A percentile compares a stretch with the other conserved stretches of the same genome.
phyloP scores from a whole-genome alignment of 139 green algal genomes.

The Picochlorum sp. region DNA sequence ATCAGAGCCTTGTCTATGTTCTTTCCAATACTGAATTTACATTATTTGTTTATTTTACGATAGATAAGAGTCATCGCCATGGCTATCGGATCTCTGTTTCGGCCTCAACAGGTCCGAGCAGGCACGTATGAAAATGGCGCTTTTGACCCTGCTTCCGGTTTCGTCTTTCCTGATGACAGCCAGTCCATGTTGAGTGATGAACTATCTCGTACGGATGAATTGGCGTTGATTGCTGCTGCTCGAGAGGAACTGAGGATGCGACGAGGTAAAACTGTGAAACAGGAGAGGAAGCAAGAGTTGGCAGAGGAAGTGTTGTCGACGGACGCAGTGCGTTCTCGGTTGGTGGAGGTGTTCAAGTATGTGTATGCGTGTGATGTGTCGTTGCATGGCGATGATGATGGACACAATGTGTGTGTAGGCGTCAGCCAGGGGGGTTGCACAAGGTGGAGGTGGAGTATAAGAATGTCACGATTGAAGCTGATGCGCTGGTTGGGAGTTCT shows the following conservation, averaged over 20 bases:
- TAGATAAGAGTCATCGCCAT: too few relatives aligned
- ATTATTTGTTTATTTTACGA: too few relatives aligned
- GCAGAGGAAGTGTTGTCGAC: background rate
- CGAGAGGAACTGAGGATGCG: background rate
- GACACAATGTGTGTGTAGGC: background rate
- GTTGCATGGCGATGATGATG: background rate
- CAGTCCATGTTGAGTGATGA: background rate
- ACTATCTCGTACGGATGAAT: background rate
- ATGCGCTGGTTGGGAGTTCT: conserved; percentile 51
- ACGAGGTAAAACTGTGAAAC: background rate
- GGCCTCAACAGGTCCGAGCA: background rate
- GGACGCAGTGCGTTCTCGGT: background rate
- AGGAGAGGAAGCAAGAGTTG: conserved; percentile 3
- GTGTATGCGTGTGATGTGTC: background rate
- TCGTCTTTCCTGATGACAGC: background rate
- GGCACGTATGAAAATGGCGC: background rate
- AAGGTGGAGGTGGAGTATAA: conserved; percentile 56
- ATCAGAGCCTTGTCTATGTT: too few relatives aligned
- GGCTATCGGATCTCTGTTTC: too few relatives aligned
- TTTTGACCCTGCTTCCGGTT: background rate
- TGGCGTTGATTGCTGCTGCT: conserved; percentile 6
- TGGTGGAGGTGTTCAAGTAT: conserved; percentile 8
- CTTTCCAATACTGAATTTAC: too few relatives aligned
- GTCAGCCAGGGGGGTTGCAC: background rate
- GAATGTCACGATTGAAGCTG: conserved; percentile 45